These are phyloP conservation scores for Venustampulla echinocandica DNA, from an alignment of 495 filamentous ascomycete species.

Conservation along the genomic window DNA sequence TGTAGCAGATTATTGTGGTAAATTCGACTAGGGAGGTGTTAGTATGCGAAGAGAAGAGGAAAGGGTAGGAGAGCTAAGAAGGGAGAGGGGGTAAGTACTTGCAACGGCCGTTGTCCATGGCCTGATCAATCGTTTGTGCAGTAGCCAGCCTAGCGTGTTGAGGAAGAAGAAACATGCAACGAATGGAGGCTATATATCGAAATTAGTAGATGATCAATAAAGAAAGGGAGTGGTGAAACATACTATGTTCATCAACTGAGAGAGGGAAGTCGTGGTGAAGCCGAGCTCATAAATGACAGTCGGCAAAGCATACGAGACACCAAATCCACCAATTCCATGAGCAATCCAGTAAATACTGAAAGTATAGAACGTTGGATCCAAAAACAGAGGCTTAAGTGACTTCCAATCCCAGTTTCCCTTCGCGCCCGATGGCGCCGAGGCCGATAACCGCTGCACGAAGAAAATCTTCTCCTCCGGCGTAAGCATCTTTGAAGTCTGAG, in stretches of 20 bases:
- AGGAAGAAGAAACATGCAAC: constrained; percentile 32
- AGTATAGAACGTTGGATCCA: constrained; percentile 30
- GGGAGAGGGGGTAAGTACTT: constrained; percentile 26
- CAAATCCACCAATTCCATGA: constrained; percentile 38
- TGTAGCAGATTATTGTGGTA: constrained; percentile 37
- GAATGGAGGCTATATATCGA: constrained; percentile 30
- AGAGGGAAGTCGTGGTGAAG: constrained; percentile 30
- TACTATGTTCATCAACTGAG: constrained; percentile 38
- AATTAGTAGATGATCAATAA: constrained; percentile 4
- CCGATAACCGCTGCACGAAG: constrained; percentile 19
- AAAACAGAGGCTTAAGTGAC: constrained; percentile 24
- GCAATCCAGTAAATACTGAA: constrained; percentile 32
- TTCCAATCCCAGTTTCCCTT: constrained; percentile 23
- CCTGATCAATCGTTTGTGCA: constrained; percentile 30
- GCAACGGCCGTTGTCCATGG: constrained; percentile 37
- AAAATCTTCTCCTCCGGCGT: constrained; percentile 29
- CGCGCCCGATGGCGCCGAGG: background rate
- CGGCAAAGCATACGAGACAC: constrained; percentile 32
- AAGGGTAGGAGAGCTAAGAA: too few relatives aligned
- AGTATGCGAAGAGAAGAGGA: too few relatives aligned
- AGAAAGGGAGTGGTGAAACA: constrained; percentile 4
- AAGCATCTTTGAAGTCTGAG: constrained; percentile 32
- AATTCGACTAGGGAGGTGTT: too few relatives aligned
- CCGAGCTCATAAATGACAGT: constrained; percentile 38
- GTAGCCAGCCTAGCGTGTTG: constrained; percentile 27